Evolutionary conservation across 805 yeast genomes (phyloP).

Genomic region (Kazachstania psychrophila): DNA sequence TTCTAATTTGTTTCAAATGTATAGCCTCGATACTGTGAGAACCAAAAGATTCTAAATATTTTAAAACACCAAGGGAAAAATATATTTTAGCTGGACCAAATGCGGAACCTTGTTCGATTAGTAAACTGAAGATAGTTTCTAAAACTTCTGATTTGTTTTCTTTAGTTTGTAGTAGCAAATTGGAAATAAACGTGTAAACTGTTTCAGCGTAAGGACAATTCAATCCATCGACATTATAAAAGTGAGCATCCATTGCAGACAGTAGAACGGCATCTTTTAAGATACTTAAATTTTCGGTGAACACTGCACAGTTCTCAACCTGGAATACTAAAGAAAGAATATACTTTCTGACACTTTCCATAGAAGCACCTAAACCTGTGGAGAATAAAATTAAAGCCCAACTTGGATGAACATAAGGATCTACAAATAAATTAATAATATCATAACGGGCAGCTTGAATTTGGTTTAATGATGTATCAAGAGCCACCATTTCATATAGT

Average conservation of each 20-base stretch:
- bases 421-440: conserved; percentile 43
- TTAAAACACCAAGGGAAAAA: conserved; percentile 44
- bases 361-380: conserved; percentile 65
- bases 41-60: conserved; percentile 35
- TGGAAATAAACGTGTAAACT: conserved; percentile 37
- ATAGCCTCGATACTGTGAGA: conserved; percentile 13
- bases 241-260: conserved; percentile 52
- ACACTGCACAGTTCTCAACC: conserved; percentile 39
- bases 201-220: conserved; percentile 52
- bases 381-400: conserved; percentile 71
- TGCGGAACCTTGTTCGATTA: conserved; percentile 40
- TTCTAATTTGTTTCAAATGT: conserved; percentile 27
- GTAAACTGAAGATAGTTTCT: conserved; percentile 36
- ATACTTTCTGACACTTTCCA: conserved; percentile 67
- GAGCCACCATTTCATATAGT: conserved; percentile 67
- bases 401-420: conserved; percentile 48
- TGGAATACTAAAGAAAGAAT: conserved; percentile 47
- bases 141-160: conserved; percentile 6
- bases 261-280: conserved; percentile 43
- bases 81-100: conserved; percentile 68
- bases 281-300: conserved; percentile 34
- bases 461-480: conserved; percentile 82
- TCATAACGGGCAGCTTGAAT: conserved; percentile 68
- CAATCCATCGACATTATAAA: conserved; percentile 39
- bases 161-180: conserved; percentile 1